Evolutionary conservation across 1,139 yeast species (phyloP).

Genomic region (Blastobotrys elegans): DNA sequence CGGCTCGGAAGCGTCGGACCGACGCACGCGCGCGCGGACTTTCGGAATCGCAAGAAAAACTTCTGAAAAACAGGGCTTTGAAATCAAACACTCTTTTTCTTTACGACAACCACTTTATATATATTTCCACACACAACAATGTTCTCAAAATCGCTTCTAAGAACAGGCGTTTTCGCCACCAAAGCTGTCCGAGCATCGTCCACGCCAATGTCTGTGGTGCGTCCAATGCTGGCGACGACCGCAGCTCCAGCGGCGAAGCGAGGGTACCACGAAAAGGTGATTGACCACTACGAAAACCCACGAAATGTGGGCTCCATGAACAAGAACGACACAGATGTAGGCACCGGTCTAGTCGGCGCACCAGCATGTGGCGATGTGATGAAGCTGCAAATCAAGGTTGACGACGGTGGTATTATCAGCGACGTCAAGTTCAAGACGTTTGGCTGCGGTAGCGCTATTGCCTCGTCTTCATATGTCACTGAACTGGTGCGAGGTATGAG

Average conservation of each 20-base stretch:
- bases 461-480: slow-evolving; percentile 90
- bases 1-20: too few species aligned
- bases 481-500: slow-evolving; percentile 94
- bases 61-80: too few species aligned
- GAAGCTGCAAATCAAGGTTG: slow-evolving; percentile 95
- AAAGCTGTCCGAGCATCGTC: background rate
- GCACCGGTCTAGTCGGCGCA: slow-evolving; percentile 95
- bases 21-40: too few species aligned
- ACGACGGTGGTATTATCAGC: slow-evolving; percentile 80
- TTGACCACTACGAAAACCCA: slow-evolving; percentile 95
- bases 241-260: slow-evolving; percentile 10
- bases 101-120: background rate
- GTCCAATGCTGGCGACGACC: background rate
- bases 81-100: too few species aligned
- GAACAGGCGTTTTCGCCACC: background rate
- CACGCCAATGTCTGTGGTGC: background rate
- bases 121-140: background rate
- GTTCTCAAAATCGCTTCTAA: background rate
- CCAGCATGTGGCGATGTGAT: slow-evolving; percentile 99
- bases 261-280: slow-evolving; percentile 39
- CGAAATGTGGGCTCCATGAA: slow-evolving; percentile 93
- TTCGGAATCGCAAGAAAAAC: too few species aligned
- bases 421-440: slow-evolving; percentile 97
- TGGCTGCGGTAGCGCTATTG: slow-evolving; percentile 98
- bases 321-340: slow-evolving; percentile 73